Conservation (phyloP, 78 protist genomes). For the Fonticula alba region DNA sequence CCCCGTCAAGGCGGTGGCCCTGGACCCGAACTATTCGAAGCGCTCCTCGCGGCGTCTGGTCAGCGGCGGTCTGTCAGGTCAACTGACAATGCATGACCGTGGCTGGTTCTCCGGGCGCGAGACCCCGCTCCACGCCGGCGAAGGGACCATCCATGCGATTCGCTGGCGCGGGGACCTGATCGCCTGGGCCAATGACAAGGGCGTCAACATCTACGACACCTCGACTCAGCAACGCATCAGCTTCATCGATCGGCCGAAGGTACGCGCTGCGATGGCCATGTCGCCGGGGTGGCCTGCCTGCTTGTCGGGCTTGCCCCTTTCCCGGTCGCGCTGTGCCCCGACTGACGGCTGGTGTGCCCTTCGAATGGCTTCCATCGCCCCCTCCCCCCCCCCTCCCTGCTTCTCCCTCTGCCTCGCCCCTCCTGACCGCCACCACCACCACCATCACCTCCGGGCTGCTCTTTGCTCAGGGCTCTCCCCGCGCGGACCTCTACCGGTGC, state of each 20-base stretch:
- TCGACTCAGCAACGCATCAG: constrained; percentile 37
- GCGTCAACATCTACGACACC: constrained; percentile 63
- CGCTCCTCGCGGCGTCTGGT: constrained; percentile 33
- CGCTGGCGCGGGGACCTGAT: constrained; percentile 48
- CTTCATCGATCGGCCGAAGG: constrained; percentile 31
- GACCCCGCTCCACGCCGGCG: constrained; percentile 46
- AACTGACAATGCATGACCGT: constrained; percentile 26
- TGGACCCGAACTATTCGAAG: constrained; percentile 46
- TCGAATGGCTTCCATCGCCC: too few relatives aligned
- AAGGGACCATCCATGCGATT: constrained; percentile 49
- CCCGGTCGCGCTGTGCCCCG: too few relatives aligned
- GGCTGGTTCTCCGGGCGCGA: constrained; percentile 25
- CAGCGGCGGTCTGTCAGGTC: constrained; percentile 66
- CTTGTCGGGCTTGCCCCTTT: too few relatives aligned
- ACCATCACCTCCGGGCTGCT: too few relatives aligned
- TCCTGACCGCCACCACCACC: too few relatives aligned
- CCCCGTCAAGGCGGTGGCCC: constrained; percentile 53
- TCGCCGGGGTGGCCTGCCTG: too few relatives aligned
- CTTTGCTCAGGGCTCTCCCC: not conserved
- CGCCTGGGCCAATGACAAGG: constrained; percentile 77
- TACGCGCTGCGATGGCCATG: too few relatives aligned
- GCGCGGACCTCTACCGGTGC: constrained; percentile 40
- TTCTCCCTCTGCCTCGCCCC: too few relatives aligned
- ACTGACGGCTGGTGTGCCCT: too few relatives aligned
- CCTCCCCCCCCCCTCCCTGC: too few relatives aligned